phyloP scores from a whole-genome alignment of 2,329 filamentous ascomycete genomes.

The Fusarium miscanthi region DNA sequence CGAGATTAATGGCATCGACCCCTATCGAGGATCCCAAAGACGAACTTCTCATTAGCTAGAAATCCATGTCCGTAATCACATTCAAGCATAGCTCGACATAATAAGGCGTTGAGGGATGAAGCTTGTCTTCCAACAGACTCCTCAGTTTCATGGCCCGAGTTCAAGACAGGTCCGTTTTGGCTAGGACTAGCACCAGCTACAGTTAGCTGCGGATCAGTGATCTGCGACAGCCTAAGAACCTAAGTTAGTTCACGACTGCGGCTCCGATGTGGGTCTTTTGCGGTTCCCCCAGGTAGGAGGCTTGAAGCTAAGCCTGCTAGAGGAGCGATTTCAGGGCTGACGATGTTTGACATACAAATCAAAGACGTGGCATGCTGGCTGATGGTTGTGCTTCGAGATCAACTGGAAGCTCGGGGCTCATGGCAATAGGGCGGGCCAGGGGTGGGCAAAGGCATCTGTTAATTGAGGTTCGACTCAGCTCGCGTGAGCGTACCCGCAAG shows the following conservation, averaged over 20 bases:
- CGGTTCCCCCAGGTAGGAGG: conserved; percentile 43
- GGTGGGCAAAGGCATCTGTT: neutral
- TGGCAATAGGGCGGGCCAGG: conserved; percentile 28
- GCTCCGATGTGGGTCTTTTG: conserved; percentile 45
- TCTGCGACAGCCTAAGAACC: conserved; percentile 30
- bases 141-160: conserved; percentile 31
- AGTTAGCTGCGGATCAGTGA: conserved; percentile 45
- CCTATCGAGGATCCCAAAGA: conserved; percentile 10
- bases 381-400: conserved; percentile 3
- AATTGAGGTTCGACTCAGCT: conserved; percentile 4
- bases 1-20: conserved; percentile 21
- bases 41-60: neutral
- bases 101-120: conserved; percentile 16
- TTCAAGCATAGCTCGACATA: neutral
- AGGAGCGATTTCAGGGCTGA: conserved; percentile 13
- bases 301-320: conserved; percentile 19
- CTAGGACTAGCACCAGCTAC: neutral
- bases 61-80: too few species aligned
- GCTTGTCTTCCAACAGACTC: conserved; percentile 11
- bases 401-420: conserved; percentile 10
- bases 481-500: conserved; percentile 31
- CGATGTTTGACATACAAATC: conserved; percentile 29
- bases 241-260: conserved; percentile 37
- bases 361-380: neutral
- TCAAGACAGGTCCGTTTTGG: neutral